Percentiles rank a stretch among this genome's conserved stretches.
Evolutionary conservation across 257 asterid genomes (phyloP).

Genomic region (Cordia subcordata): DNA sequence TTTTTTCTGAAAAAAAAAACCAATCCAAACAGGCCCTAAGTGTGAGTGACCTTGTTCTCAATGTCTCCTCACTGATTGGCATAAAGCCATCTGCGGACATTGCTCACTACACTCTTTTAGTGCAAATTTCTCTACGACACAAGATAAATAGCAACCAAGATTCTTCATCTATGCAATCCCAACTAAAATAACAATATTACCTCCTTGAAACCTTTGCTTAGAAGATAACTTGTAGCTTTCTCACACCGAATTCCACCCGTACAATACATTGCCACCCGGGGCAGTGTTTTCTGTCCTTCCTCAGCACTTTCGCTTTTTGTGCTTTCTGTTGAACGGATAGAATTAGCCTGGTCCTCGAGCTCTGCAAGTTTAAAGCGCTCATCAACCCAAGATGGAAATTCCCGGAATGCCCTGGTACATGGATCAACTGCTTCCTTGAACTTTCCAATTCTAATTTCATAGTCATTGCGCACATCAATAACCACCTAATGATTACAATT

Average conservation of each 20-base stretch:
- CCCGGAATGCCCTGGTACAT: slow-evolving; percentile 83
- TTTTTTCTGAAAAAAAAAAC: too few relatives aligned
- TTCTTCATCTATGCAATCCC: not conserved
- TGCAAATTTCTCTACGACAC: too few relatives aligned
- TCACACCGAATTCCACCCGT: slow-evolving; percentile 99
- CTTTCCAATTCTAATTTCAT: slow-evolving; percentile 97
- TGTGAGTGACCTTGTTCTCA: too few relatives aligned
- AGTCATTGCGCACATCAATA: slow-evolving; percentile 88
- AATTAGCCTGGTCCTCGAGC: slow-evolving; percentile 23
- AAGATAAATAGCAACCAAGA: too few relatives aligned
- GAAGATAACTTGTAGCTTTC: slow-evolving; percentile 94
- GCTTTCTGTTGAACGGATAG: slow-evolving; percentile 27
- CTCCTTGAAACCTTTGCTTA: slow-evolving; percentile 84
- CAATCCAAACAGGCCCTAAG: too few relatives aligned
- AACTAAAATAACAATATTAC: slow-evolving; percentile 27
- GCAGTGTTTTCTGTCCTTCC: slow-evolving; percentile 43
- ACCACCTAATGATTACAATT: slow-evolving; percentile 52
- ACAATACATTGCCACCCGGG: slow-evolving; percentile 97
- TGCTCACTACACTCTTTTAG: too few relatives aligned
- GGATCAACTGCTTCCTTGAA: slow-evolving; percentile 93
- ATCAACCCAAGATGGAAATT: slow-evolving; percentile 89
- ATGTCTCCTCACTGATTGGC: too few relatives aligned
- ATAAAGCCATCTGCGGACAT: too few relatives aligned
- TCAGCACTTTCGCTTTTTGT: slow-evolving; percentile 30
- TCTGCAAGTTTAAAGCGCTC: slow-evolving; percentile 40